Evolutionary conservation across 2,329 filamentous ascomycete species (phyloP), one percentile per base, ranked within the genome.

Genomic region (Calcarisporium arbuscula): DNA sequence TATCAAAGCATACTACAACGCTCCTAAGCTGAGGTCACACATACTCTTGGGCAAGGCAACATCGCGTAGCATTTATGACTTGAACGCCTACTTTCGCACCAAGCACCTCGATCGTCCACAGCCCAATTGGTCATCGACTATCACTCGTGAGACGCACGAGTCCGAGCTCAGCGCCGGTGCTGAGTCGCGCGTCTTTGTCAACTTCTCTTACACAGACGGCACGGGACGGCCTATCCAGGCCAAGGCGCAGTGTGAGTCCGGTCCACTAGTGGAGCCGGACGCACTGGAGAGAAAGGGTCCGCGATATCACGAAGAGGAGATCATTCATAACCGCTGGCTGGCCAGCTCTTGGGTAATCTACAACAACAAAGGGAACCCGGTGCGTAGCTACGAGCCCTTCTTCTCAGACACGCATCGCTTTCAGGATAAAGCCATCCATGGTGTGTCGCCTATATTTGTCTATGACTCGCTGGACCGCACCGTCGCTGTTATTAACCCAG

Each of bases 311-410:
- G 19, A 17, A 12, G 28, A 30, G 12, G 12, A 16, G 14, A 12
- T 6, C 28, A 17, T 30, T 12, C 15, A 28, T 26, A 27, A 35
- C 16, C 35, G 36, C 17, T 52, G 49, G 49, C 28, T 43, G 5
- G 27, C 27, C 12, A 44, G 31, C 28, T 42, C 41, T 7, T 50
- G 49, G 46, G 35, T 32, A 2, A 37, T 51, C 14, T 39, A 30
- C 29, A 50, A 53, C 36, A 47, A 44, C 34, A 53, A 53, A 18
- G 38, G 38, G 18, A 28, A 35, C 4, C 30, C 45, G 11, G 37
- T 51, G 5, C 29, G 28, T 16, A 18, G 43, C 25, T 51, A 38
- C 23, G 41, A 49, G 15, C 47, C 48, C 4, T 47, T 48, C 32
- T 47, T 50, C 26, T 23, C 19, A 16, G 23, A 32, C 10, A 41